Conservation (phyloP, 371 early-diverging fungal genomes). For the Actinomortierella wolfii region DNA sequence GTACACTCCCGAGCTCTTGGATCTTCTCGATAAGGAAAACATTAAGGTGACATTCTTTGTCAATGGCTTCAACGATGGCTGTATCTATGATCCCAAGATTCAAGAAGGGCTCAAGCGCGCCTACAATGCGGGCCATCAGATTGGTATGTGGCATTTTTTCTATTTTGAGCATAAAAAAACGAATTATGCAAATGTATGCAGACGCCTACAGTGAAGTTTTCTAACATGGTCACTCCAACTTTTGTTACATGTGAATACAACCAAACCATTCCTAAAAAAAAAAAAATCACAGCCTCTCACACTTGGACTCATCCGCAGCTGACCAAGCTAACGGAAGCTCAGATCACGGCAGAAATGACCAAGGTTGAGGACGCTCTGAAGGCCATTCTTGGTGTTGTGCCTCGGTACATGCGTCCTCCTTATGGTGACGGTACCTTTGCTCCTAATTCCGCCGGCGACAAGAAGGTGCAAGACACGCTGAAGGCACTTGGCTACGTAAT, state of each 20-base stretch:
- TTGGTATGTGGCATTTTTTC: slow-evolving; percentile 2
- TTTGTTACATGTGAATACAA: too few relatives aligned
- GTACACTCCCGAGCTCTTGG: slow-evolving; percentile 33
- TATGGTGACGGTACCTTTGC: slow-evolving; percentile 50
- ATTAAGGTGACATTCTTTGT: slow-evolving; percentile 47
- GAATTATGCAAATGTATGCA: too few relatives aligned
- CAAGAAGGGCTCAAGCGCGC: slow-evolving; percentile 40
- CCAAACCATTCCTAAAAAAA: too few relatives aligned
- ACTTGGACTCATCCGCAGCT: slow-evolving; percentile 49
- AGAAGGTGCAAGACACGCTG: slow-evolving; percentile 23
- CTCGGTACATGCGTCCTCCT: slow-evolving; percentile 56
- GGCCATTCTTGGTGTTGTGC: slow-evolving; percentile 41
- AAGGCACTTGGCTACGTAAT: slow-evolving; percentile 31
- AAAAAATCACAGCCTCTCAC: slow-evolving; percentile 36
- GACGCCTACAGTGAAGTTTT: too few relatives aligned
- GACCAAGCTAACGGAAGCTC: slow-evolving; percentile 15
- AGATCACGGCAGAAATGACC: slow-evolving; percentile 41
- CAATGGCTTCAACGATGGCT: slow-evolving; percentile 36
- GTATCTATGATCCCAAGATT: slow-evolving; percentile 33
- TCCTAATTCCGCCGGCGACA: slow-evolving; percentile 17
- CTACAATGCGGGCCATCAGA: slow-evolving; percentile 45
- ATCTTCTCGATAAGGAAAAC: slow-evolving; percentile 33
- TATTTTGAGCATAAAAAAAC: too few relatives aligned
- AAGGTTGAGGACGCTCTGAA: slow-evolving; percentile 37
- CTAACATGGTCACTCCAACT: too few relatives aligned